Evolutionary conservation across 2,329 filamentous ascomycete genomes (phyloP).

Genomic region (Furcasterigmium furcatum): DNA sequence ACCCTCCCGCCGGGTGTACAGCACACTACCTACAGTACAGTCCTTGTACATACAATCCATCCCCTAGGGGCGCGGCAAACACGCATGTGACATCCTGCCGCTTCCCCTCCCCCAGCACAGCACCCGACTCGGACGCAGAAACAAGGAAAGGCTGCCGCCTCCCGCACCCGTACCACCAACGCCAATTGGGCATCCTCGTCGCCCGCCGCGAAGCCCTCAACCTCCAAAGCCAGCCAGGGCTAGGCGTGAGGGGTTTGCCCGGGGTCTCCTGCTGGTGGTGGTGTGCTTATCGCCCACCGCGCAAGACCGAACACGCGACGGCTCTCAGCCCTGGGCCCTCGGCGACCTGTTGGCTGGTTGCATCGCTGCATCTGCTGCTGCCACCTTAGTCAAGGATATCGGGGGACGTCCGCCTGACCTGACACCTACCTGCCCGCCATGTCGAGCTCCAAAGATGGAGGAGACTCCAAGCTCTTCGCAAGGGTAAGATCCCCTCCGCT

Average conservation of each 20-base stretch:
- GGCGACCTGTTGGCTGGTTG: constrained; percentile 3
- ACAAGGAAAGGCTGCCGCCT: constrained; percentile 10
- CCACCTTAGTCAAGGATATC: constrained; percentile 2
- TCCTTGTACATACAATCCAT: too few relatives aligned
- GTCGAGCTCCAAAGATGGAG: constrained; percentile 62
- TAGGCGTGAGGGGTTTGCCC: constrained; percentile 12
- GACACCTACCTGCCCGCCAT: constrained; percentile 34
- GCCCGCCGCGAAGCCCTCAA: too few relatives aligned
- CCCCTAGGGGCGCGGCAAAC: constrained; percentile 1
- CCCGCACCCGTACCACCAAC: constrained; percentile 8
- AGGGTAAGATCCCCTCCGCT: constrained; percentile 60
- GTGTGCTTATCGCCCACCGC: constrained; percentile 10
- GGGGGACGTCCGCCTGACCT: constrained; percentile 2
- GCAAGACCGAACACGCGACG: constrained; percentile 5
- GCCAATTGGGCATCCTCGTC: constrained; percentile 4
- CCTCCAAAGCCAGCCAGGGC: neutral
- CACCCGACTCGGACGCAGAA: constrained; percentile 9
- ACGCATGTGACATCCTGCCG: constrained; percentile 14
- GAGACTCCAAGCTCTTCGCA: constrained; percentile 99
- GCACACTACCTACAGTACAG: too few relatives aligned
- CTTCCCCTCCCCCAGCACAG: constrained; percentile 1
- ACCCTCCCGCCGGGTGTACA: too few relatives aligned
- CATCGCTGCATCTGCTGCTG: neutral
- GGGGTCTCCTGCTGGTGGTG: constrained; percentile 1
- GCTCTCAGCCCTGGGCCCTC: constrained; percentile 4